Evolutionary conservation across 2,329 filamentous ascomycete genomes (phyloP), one percentile per base, ranked within the genome.

Genomic region (Westerdykella aurantiaca): DNA sequence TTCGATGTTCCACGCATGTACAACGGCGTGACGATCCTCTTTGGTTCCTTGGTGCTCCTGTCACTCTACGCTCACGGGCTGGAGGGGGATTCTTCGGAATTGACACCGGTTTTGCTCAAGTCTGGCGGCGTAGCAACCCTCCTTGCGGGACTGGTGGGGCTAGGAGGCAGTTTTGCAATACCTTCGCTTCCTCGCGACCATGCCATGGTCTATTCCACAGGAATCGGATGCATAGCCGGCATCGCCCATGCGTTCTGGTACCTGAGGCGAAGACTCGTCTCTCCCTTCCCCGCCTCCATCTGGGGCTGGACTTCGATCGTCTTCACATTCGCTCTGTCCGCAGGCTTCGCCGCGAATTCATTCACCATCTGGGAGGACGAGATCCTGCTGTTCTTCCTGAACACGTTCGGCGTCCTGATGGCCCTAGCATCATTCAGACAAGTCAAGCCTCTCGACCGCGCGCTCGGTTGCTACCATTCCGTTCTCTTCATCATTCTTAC

Each of bases 291-390:
- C 0, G 79, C 69, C n/a, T 85, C 80, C 0, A 71, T 90, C 42
- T 98, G 91, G 90, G 85, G 88, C n/a, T 91, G 87, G 83, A 72
- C 95, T 46, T 83, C 88, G 5, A 73, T 88, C 21, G 64, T 90
- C 12, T 88, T 95, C 54, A 89, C 89, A 0, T 66, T 89, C n/a
- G 82, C 85, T 48, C 88, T 95, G 60, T 94, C 89, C n/a, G 73
- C 87, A 41, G 91, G 93, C 6, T 98, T 97, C 64, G 91, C 91
- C 0, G 93, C 93, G 3, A 98, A 98, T 69, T 98, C 93, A 0
- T 98, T 90, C 69, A 97, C 91, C 0, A 95, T 98, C 53, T 98
- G 93, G 90, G 93, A 98, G 70, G 93, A 98, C 60, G 86, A 88
- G 12, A 96, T 96, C 44, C 77, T 95, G 4, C 75, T 95, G 3